Evolutionary conservation across 129 eudicot genomes (phyloP).

Genomic region (Artemisia tridentata): DNA sequence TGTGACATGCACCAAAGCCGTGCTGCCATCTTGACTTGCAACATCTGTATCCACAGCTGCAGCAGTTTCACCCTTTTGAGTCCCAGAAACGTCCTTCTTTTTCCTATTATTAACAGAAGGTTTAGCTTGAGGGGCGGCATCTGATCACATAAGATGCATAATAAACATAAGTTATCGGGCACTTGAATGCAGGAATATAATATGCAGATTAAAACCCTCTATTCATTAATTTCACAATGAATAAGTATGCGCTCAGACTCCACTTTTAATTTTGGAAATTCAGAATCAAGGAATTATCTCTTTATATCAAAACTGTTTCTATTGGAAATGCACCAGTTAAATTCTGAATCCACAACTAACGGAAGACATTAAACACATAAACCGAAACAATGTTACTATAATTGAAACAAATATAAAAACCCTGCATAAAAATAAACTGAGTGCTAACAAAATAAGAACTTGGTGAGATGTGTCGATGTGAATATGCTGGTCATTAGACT

Average conservation of each 20-base stretch:
- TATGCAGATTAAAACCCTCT: neutral
- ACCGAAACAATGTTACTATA: too few relatives aligned
- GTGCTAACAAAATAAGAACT: too few relatives aligned
- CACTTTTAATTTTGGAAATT: conserved; percentile 3
- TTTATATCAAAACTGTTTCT: neutral
- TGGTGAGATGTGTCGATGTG: too few relatives aligned
- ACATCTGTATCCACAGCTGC: conserved; percentile 28
- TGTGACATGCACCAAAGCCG: conserved; percentile 39
- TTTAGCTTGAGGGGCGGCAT: conserved; percentile 27
- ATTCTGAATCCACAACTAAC: too few relatives aligned
- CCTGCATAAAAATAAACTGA: too few relatives aligned
- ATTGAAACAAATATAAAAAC: too few relatives aligned
- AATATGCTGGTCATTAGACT: too few relatives aligned
- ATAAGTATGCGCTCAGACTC: too few relatives aligned
- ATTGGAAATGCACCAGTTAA: too few relatives aligned
- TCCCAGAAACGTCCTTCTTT: conserved; percentile 36
- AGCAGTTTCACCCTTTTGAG: conserved; percentile 35
- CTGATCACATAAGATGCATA: conserved; percentile 19
- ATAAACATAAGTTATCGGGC: neutral
- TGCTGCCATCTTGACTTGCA: conserved; percentile 32
- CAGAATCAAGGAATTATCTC: neutral
- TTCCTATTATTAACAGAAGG: conserved; percentile 25
- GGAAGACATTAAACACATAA: neutral
- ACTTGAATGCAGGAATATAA: neutral
- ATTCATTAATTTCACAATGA: neutral